Percentiles rank a stretch among this genome's conserved stretches.
These are phyloP conservation scores for Diaporthe australafricana DNA, from an alignment of 2,329 filamentous ascomycete genomes.

Conservation along the genomic window DNA sequence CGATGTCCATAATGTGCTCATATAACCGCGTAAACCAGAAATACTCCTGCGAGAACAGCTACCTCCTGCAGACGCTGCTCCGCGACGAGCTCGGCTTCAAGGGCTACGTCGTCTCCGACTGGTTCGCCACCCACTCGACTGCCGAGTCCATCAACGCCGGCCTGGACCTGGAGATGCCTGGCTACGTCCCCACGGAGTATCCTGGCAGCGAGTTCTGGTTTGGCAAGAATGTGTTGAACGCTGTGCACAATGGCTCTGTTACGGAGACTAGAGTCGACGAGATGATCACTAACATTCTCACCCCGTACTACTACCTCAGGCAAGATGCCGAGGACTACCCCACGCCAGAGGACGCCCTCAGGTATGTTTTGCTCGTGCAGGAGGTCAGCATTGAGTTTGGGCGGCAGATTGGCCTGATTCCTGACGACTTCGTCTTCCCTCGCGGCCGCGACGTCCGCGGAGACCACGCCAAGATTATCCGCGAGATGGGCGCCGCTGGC, in stretches of 20 bases:
- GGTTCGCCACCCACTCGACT: constrained; percentile 81
- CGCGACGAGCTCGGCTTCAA: constrained; percentile 81
- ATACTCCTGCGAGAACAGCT: constrained; percentile 75
- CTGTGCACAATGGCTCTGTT: neutral
- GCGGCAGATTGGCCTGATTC: constrained; percentile 46
- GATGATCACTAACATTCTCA: constrained; percentile 39
- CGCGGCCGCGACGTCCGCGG: constrained; percentile 48
- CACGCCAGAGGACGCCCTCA: neutral
- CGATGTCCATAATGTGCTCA: constrained; percentile 78
- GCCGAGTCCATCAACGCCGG: constrained; percentile 40
- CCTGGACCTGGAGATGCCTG: constrained; percentile 24
- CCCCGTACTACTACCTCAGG: constrained; percentile 1
- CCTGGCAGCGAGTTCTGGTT: neutral
- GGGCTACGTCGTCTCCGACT: constrained; percentile 72
- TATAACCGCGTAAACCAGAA: constrained; percentile 79
- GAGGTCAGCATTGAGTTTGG: neutral
- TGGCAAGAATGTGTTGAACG: constrained; percentile 38
- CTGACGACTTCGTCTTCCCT: constrained; percentile 57
- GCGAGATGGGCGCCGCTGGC: constrained; percentile 11
- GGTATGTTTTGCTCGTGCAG: neutral
- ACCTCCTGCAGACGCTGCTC: constrained; percentile 69
- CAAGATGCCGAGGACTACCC: constrained; percentile 12
- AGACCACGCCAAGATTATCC: constrained; percentile 18
- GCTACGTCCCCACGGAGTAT: neutral
- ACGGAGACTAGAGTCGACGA: neutral